Evolutionary conservation across 2,329 filamentous ascomycete genomes (phyloP), one percentile per base, ranked within the genome.

Genomic region (Calycina herbarum): DNA sequence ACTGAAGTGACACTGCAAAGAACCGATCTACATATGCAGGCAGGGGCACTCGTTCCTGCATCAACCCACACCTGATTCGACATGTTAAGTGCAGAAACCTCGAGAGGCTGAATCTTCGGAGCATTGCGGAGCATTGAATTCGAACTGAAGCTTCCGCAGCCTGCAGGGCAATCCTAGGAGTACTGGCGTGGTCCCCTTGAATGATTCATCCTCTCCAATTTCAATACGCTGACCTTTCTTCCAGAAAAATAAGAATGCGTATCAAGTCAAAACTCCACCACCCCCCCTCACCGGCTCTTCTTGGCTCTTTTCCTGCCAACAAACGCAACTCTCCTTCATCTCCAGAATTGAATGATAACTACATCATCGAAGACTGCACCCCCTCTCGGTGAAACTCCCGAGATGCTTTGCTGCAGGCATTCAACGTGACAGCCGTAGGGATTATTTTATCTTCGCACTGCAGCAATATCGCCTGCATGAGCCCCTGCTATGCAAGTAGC

Each of bases 31-130:
- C 60, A 62, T 56, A 57, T 35, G 60, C 31, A 62, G 45, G 8
- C 45, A 62, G 60, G 38, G n/a, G 45, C 17, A 13, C 31, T 56
- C 35, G 60, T 62, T 42, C 60, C 60, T 62, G 60, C 48, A 62
- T 56, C 45, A 31, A 57, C 29, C 13, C 31, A 40, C 40, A 33
- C 33, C 27, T n/a, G 42, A 48, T 48, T 42, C 38, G 33, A 42
- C 33, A 20, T 38, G 13, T 38, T 38, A 8, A 38, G n/a, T 33
- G 13, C 10, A 5, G 31, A 48, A 15, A 60, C 31, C 20, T 42
- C 33, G 40, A 42, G 11, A 31, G 58, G 33, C 20, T 60, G 45
- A 24, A 51, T 27, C 45, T 24, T 51, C 45, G 45, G 45, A 51
- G 45, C 45, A 48, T 48, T 48, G 45, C 45, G 45, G 45, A 48